Base-by-base conservation (phyloP, 2,329 filamentous ascomycete genomes). In the Byssochlamys sp. region DNA sequence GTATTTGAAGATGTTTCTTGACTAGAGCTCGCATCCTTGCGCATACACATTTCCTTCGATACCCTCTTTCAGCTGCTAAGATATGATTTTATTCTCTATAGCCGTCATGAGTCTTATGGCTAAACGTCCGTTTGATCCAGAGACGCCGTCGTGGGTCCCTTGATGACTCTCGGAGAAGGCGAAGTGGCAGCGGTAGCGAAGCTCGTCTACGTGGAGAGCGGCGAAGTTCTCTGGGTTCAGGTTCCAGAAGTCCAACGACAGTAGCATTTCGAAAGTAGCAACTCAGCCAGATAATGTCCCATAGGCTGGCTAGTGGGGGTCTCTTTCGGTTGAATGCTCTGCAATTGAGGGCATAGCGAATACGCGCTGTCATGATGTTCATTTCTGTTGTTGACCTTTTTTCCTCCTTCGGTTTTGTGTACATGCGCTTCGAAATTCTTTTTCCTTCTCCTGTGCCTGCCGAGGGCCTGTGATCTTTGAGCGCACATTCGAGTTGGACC, bases 51-150 rank as follows among this genome's bases (percentile, higher is more conserved):
- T 39, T 58, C 39, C 61, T 57, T 54, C 61, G 55, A 65, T 63
- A 55, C 61, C 62, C 66, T 55, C 67, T 60, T 66, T 67, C 65
- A 64, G 69, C 69, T 70, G 68, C 74, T 77, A 76, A 77, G 71
- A 73, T 64, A 67, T 62, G 64, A 61, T 65, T 53, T 58, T 66
- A 64, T 59, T 66, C 63, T 66, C 65, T 71, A 68, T 69, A 77
- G 74, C 71, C 69, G 72, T 69, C 68, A 67, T 75, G 71, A 75
- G 77, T 77, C 75, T 77, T 75, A 77, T 71, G 39, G 68, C 71
- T 71, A 65, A 69, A 70, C 70, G 67, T 74, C 70, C 69, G 67
- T 73, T 70, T 71, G 69, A 65, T 75, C 68, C 75, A 78, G 75
- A 77, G 71, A 73, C 74, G 73, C 67, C 74, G 72, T 65, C 72